Base-by-base conservation (phyloP, 805 yeast genomes). In the Starmera caribaea region DNA sequence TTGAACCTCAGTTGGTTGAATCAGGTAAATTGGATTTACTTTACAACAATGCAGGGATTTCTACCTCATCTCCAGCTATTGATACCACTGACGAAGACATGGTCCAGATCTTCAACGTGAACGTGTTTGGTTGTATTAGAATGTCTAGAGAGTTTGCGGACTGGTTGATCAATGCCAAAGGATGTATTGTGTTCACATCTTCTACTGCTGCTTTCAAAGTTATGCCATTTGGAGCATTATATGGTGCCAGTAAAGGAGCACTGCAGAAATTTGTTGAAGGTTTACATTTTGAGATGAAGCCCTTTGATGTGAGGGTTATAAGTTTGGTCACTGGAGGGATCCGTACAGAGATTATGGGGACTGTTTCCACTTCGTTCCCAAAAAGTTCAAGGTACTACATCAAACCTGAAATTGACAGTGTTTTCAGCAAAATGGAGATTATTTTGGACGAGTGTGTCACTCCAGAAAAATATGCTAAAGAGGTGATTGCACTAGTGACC, bases 251-350 rank as follows among this genome's bases (percentile, higher is more conserved):
- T 2, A 84, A 84, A 51, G 85, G 89, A 6, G 89, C 90, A 0
- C 74, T 84, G 41, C 86, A 81, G 47, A 79, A 74, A 47, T 84
- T 76, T 51, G 82, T 85, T 0, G 69, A 73, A 32, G 69, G 69
- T 2, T 61, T 84, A 41, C 72, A 79, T 38, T 52, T 78, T 17
- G 94, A 84, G 57, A 55, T 84, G 71, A 73, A 74, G 53, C 82
- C 85, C 3, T 78, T 81, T 49, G 82, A 72, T 13, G 90, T 84
- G 5, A 66, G 74, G 37, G 90, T 84, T 0, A 64, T 81, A 43
- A 79, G 80, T 49, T 66, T 79, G 10, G 59, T 81, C 33, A 83
- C 92, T 8, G 94, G 94, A 24, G 90, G 83, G 28, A 92, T 84
- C 26, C 61, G 62, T 16, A 81, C 92, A 0, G 68, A 77, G 40